Evolutionary conservation across 2,329 filamentous ascomycete genomes (phyloP), one percentile per base, ranked within the genome.

Genomic region (Penicillium sp.): DNA sequence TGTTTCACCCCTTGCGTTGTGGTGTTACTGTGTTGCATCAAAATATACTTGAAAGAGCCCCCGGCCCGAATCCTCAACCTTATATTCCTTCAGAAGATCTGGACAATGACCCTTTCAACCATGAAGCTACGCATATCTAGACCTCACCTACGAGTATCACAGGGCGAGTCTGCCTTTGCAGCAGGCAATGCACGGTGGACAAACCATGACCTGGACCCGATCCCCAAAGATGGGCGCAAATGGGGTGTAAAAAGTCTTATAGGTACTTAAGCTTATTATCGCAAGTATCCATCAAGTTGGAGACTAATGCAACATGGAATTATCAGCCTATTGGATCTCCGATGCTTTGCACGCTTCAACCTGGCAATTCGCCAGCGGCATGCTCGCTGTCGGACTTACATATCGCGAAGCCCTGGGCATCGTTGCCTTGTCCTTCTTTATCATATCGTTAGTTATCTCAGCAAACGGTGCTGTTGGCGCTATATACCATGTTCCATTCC

Each of bases 361-460:
- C 36, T 83, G 81, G 81, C 78, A 83, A 61, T 81, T 78, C 8
- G 79, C 77, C 3, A 75, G 73, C 32, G 76, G 76, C 43, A 78
- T 81, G 53, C 69, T 81, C 10, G 73, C 77, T 10, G 74, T 80
- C 23, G 81, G 82, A 2, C 71, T 85, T 18, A 79, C 74, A 50
- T 84, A 81, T 75, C 74, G 76, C 44, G 83, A 85, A 46, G 66
- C 66, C 1, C 43, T 70, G 7, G 75, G 71, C 40, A 84, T 82
- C 53, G 76, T 81, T 29, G 78, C 78, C 14, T 66, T 80, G 16
- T 75, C 73, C 14, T 80, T 80, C 68, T 77, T 81, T 62, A 78
- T 81, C 53, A 77, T 82, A 38, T 79, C 77, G 34, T 76, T 83
- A 40, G 82, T 87, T n/a, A 86, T 86, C 40, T 80, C 81, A 11